Base-by-base conservation (phyloP, 306 rosid genomes). In the Carpinus viminea region DNA sequence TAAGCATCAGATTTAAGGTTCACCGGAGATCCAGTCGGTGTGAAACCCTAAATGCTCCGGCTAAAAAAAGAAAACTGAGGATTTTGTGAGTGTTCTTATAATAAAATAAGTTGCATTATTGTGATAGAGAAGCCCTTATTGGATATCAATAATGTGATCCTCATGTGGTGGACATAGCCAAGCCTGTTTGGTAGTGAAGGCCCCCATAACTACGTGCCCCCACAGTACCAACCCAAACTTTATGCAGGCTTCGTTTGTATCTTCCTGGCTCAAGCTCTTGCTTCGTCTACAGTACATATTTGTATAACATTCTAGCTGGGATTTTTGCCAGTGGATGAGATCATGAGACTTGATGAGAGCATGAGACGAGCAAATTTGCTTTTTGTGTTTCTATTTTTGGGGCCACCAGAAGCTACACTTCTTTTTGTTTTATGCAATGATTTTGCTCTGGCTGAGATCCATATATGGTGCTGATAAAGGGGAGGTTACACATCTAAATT, bases 111-210 rank as follows among this genome's bases (percentile, higher is more conserved):
- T 71, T 50, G 43, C 38, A 76, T 45, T 31, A 20, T 20, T 80
- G 57, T 69, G 72, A 59, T 9, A 57, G 16, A 47, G 74, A 47
- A 41, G 5, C 8, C 21, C 34, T 11, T 75, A 4, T 13, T 48
- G 13, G 64, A 28, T 20, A 16, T 60, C 47, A 31, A 46, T 72
- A 78, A 73, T 81, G 70, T 87, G 76, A 76, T 51, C 60, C 87
- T 72, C 85, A 80, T 83, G 8, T 41, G 81, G 71, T 65, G 80
- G 72, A 18, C 72, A 18, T 66, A 75, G 78, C 83, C 77, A 78
- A 77, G 4, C 20, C 1, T 52, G n/a, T 48, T 57, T 11, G 87
- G 75, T 83, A 43, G 17, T 18, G 20, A 34, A 60, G 15, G 36
- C 20, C 34, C 43, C 46, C 70, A 62, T 16, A 62, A 31, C 12